Percentiles rank a stretch among this genome's conserved stretches.
phyloP scores from a whole-genome alignment of 768 basidiomycete species.

The Cyclocybe aegerita region DNA sequence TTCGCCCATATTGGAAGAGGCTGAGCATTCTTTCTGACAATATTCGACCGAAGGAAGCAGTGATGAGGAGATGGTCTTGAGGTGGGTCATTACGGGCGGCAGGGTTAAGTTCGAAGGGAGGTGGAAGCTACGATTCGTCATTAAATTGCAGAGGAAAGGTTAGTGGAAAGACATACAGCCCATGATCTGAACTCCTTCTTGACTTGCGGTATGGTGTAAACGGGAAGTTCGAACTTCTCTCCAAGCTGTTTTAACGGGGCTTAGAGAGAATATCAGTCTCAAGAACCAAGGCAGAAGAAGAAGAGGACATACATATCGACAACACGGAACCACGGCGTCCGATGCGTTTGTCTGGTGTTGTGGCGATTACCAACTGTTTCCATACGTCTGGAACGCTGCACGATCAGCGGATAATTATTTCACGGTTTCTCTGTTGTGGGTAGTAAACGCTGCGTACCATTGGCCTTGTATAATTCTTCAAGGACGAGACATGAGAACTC shows the following conservation, averaged over 20 bases:
- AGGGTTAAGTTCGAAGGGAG: slow-evolving; percentile 30
- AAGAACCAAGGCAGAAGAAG: background rate
- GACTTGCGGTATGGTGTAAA: slow-evolving; percentile 59
- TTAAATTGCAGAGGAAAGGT: slow-evolving; percentile 3
- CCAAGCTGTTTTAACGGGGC: slow-evolving; percentile 72
- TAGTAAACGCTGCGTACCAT: slow-evolving; percentile 52
- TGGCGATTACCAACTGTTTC: slow-evolving; percentile 65
- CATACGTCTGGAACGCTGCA: slow-evolving; percentile 64
- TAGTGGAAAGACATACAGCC: slow-evolving; percentile 42
- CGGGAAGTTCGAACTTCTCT: slow-evolving; percentile 48
- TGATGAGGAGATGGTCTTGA: slow-evolving; percentile 63
- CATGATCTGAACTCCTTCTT: slow-evolving; percentile 64
- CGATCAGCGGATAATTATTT: slow-evolving; percentile 12
- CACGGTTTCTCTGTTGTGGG: slow-evolving; percentile 1
- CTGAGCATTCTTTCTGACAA: slow-evolving; percentile 61
- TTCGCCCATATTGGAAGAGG: slow-evolving; percentile 54
- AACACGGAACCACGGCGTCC: slow-evolving; percentile 61
- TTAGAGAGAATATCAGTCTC: slow-evolving; percentile 25
- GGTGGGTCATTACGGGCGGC: slow-evolving; percentile 22
- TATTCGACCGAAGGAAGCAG: slow-evolving; percentile 91
- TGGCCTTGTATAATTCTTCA: slow-evolving; percentile 56
- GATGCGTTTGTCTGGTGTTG: slow-evolving; percentile 64
- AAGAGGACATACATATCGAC: slow-evolving; percentile 45
- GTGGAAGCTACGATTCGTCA: slow-evolving; percentile 30
- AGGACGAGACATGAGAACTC: slow-evolving; percentile 82